phyloP scores from a whole-genome alignment of 2,329 filamentous ascomycete species.

The Ophiostoma tasmaniense region DNA sequence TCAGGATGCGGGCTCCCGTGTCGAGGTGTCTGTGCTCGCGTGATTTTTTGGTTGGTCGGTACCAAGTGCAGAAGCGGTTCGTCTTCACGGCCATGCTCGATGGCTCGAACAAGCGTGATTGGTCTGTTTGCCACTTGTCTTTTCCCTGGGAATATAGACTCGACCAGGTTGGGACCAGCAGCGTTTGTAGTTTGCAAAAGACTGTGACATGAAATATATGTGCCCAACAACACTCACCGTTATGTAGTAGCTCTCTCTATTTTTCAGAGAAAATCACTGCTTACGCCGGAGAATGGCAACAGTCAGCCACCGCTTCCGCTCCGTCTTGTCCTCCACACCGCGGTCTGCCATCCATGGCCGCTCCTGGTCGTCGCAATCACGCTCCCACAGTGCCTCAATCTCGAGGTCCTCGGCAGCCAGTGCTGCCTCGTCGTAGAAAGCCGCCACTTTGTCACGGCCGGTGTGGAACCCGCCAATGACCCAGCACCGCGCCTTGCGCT shows the following conservation, averaged over 20 bases:
- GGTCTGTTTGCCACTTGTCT: too few species aligned
- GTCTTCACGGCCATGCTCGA: background rate
- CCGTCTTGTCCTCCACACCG: slow-evolving; percentile 51
- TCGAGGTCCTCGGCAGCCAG: slow-evolving; percentile 45
- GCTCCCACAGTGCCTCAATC: slow-evolving; percentile 59
- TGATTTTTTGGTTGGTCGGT: too few species aligned
- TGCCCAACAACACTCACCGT: background rate
- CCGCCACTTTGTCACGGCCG: slow-evolving; percentile 54
- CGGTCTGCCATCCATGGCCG: slow-evolving; percentile 54
- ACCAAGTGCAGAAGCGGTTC: background rate
- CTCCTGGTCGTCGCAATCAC: slow-evolving; percentile 56
- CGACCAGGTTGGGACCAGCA: background rate
- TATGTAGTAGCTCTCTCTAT: background rate
- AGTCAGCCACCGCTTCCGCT: slow-evolving; percentile 63
- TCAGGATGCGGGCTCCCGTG: background rate
- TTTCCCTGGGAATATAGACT: background rate
- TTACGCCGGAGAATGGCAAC: slow-evolving; percentile 40
- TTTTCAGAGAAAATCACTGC: background rate
- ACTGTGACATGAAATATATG: background rate
- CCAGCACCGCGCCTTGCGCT: slow-evolving; percentile 36
- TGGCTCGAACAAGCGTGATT: background rate
- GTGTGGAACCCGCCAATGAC: slow-evolving; percentile 68
- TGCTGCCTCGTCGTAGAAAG: slow-evolving; percentile 48
- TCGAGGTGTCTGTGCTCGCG: background rate
- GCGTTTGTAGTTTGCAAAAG: background rate